A percentile compares a stretch with the other conserved stretches of the same genome.
These are phyloP conservation scores for Boletus huronensis DNA, from an alignment of 768 basidiomycete genomes.

Conservation along the genomic window DNA sequence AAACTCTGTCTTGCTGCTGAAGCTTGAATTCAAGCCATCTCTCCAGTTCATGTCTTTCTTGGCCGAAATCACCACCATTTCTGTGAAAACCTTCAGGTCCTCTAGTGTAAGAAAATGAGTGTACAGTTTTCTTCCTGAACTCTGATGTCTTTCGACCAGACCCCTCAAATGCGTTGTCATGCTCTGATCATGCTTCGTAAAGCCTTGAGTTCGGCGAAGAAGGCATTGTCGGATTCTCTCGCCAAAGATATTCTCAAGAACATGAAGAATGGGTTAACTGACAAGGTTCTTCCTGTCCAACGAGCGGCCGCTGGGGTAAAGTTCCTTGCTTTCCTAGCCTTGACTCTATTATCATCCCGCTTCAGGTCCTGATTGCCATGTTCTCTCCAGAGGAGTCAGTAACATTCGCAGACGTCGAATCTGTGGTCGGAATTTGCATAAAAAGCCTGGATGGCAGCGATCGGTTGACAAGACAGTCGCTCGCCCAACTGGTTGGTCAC, in stretches of 20 bases:
- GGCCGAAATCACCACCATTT: conserved; percentile 70
- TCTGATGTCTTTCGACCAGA: conserved; percentile 39
- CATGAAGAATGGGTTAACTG: conserved; percentile 66
- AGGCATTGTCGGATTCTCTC: conserved; percentile 75
- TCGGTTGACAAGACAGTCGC: conserved; percentile 74
- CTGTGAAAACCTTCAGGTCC: conserved; percentile 66
- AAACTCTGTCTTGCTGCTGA: background rate
- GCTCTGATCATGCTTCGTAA: conserved; percentile 77
- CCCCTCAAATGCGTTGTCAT: conserved; percentile 78
- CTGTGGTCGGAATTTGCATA: conserved; percentile 60
- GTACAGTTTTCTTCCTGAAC: background rate
- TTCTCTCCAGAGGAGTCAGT: conserved; percentile 55
- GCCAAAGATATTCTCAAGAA: conserved; percentile 83
- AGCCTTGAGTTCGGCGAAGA: conserved; percentile 73
- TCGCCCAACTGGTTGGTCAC: conserved; percentile 78
- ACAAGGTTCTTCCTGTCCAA: conserved; percentile 84
- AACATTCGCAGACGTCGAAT: conserved; percentile 71
- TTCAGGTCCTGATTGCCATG: conserved; percentile 51
- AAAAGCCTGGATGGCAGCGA: conserved; percentile 81
- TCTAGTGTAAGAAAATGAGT: conserved; percentile 55
- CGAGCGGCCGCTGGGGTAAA: conserved; percentile 75
- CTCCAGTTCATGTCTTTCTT: conserved; percentile 91
- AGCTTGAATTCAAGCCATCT: background rate
- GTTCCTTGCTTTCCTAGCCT: conserved; percentile 9
- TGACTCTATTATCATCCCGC: conserved; percentile 14